A percentile compares a stretch with the other conserved stretches of the same genome.
phyloP scores from a whole-genome alignment of 1,139 yeast genomes.

The Sugiyamaella neomexicana region DNA sequence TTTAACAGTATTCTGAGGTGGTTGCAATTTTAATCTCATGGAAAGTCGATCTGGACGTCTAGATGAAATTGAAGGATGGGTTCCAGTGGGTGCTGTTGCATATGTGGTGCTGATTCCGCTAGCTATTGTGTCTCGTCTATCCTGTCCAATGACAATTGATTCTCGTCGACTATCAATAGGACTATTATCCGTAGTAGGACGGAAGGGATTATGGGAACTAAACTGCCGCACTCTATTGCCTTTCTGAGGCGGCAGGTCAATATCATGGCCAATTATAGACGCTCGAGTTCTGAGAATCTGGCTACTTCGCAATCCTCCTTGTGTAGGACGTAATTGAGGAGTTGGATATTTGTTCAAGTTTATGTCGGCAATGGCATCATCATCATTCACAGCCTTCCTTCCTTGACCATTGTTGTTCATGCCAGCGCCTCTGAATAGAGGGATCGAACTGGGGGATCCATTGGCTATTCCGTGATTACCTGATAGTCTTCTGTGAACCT shows the following conservation, averaged over 20 bases:
- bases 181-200: neutral
- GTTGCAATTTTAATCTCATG: neutral
- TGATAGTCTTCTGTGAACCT: constrained; percentile 30
- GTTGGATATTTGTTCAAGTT: neutral
- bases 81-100: neutral
- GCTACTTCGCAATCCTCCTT: constrained; percentile 1
- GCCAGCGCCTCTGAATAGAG: constrained; percentile 18
- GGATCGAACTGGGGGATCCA: constrained; percentile 24
- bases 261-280: constrained; percentile 5
- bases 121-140: neutral
- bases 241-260: neutral
- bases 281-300: constrained; percentile 14
- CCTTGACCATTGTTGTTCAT: neutral
- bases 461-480: constrained; percentile 7
- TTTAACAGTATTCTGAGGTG: constrained; percentile 2
- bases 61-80: constrained; percentile 5
- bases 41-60: constrained; percentile 5
- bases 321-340: constrained; percentile 1
- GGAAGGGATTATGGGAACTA: constrained; percentile 11
- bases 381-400: constrained; percentile 5
- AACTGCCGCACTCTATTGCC: neutral
- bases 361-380: constrained; percentile 1
- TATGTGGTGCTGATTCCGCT: constrained; percentile 3
- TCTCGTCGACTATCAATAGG: neutral
- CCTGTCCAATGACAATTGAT: constrained; percentile 11